Evolutionary conservation across 345 rosid genomes (phyloP).

Genomic region (Arabidopsis thaliana): TAIR10.1 NC_003076.8:21510501-21511000

Average conservation of each 20-base stretch:
- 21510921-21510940: conserved; percentile 73
- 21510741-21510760: conserved; percentile 20
- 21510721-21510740: conserved; percentile 53
- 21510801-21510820: conserved; percentile 1
- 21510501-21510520: conserved; percentile 29
- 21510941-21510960: conserved; percentile 24
- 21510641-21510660: conserved; percentile 50
- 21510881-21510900: conserved; percentile 65
- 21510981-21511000: not conserved
- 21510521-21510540: conserved; percentile 45
- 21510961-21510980: conserved; percentile 2
- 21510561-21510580: conserved; percentile 57
- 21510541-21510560: conserved; percentile 61
- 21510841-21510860: conserved; percentile 53
- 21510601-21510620: conserved; percentile 61
- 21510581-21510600: conserved; percentile 59
- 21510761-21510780: conserved; percentile 15
- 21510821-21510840: conserved; percentile 48
- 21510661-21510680: conserved; percentile 31
- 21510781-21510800: not conserved
- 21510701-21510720: conserved; percentile 44
- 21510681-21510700: conserved; percentile 47
- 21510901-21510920: conserved; percentile 74
- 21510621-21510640: conserved; percentile 57
- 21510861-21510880: conserved; percentile 73